Percentiles rank a stretch among this genome's conserved stretches.
Evolutionary conservation across 208 protist species (phyloP).

Genomic region (Blastocrithidia nonstop): DNA sequence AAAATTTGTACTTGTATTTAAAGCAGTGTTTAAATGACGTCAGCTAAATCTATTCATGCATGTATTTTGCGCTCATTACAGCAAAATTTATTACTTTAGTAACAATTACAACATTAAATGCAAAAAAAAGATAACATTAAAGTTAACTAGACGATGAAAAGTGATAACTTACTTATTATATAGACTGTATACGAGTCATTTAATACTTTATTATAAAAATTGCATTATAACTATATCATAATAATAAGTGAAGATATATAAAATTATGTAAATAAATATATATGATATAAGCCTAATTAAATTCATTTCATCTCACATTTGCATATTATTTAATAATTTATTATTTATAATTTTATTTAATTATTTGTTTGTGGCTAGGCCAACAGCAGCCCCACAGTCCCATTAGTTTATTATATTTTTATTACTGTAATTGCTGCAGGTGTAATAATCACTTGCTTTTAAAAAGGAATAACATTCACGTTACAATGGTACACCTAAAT

Average conservation of each 20-base stretch:
- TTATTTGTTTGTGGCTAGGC: too few species aligned
- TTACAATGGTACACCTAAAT: conserved; percentile 9
- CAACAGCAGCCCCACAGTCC: too few species aligned
- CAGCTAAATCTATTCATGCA: too few species aligned
- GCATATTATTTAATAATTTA: too few species aligned
- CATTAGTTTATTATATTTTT: too few species aligned
- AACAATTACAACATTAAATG: too few species aligned
- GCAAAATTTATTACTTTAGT: too few species aligned
- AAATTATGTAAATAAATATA: not conserved
- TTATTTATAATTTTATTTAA: not conserved
- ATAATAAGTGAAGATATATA: not conserved
- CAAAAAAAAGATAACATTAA: conserved; percentile 9
- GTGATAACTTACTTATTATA: conserved; percentile 2
- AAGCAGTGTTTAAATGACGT: too few species aligned
- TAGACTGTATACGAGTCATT: not conserved
- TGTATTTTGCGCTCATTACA: too few species aligned
- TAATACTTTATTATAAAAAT: not conserved
- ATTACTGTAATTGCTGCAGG: not conserved
- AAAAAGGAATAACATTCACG: conserved; percentile 11
- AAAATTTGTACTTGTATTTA: too few species aligned
- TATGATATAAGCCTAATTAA: not conserved
- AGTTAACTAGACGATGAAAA: conserved; percentile 9
- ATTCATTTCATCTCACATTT: too few species aligned
- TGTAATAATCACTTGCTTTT: conserved; percentile 9
- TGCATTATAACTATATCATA: not conserved